Evolutionary conservation across 2,329 filamentous ascomycete species (phyloP).

Genomic region (Pezicula radicicola): DNA sequence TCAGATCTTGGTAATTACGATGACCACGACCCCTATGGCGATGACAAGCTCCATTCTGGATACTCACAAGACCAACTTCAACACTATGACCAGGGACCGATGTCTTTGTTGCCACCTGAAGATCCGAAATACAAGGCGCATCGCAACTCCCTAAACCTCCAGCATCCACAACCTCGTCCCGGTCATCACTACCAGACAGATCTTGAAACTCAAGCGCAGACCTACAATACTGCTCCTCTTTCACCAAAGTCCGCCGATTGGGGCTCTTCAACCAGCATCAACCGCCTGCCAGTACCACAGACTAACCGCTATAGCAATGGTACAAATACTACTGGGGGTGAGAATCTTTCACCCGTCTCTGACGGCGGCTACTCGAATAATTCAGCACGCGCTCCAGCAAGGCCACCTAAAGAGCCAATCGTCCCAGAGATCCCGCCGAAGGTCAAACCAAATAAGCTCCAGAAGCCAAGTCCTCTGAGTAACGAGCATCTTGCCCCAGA

Average conservation of each 20-base stretch:
- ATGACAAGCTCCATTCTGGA: constrained; percentile 57
- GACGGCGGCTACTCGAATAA: constrained; percentile 24
- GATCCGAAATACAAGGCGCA: constrained; percentile 82
- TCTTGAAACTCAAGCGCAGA: constrained; percentile 69
- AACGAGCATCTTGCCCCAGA: constrained; percentile 41
- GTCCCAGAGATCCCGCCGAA: constrained; percentile 45
- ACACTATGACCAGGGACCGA: constrained; percentile 20
- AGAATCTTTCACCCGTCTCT: constrained; percentile 25
- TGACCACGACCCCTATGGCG: constrained; percentile 52
- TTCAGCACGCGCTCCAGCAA: constrained; percentile 41
- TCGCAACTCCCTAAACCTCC: constrained; percentile 74
- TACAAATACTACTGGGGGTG: constrained; percentile 21
- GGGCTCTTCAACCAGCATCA: constrained; percentile 58
- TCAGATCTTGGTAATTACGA: constrained; percentile 71
- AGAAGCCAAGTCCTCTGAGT: constrained; percentile 53
- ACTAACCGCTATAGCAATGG: constrained; percentile 43
- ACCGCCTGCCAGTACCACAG: constrained; percentile 47
- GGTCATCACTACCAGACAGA: constrained; percentile 72
- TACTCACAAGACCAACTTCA: constrained; percentile 49
- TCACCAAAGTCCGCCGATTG: constrained; percentile 61
- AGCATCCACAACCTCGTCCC: constrained; percentile 74
- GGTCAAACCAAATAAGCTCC: constrained; percentile 46
- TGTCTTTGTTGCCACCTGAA: constrained; percentile 36
- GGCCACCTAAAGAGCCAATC: constrained; percentile 62
- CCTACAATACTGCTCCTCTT: constrained; percentile 55